A percentile compares a stretch with the other conserved stretches of the same genome.
Evolutionary conservation across 805 yeast genomes (phyloP).

Genomic region (Monosporozyma siamensis): DNA sequence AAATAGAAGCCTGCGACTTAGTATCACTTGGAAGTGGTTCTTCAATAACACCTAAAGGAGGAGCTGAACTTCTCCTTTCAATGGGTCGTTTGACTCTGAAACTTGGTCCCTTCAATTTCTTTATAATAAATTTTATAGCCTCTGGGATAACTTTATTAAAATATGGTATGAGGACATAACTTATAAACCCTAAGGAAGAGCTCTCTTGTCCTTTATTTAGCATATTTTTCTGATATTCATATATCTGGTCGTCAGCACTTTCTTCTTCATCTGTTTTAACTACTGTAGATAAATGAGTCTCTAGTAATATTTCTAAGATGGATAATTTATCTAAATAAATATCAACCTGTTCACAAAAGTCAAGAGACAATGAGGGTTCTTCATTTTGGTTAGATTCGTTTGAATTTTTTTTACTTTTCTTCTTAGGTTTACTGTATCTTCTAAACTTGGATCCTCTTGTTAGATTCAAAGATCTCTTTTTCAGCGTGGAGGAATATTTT

Average conservation of each 20-base stretch:
- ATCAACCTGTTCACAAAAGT: conserved; percentile 32
- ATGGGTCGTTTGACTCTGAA: conserved; percentile 20
- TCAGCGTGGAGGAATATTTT: conserved; percentile 16
- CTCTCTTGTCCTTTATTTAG: conserved; percentile 29
- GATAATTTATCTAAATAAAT: conserved; percentile 43
- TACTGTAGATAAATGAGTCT: conserved; percentile 19
- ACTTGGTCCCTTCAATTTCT: conserved; percentile 41
- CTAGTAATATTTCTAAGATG: conserved; percentile 42
- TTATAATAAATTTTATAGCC: conserved; percentile 37
- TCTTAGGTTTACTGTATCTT: conserved; percentile 20
- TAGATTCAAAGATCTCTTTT: conserved; percentile 27
- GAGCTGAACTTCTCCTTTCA: background rate
- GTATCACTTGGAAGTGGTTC: background rate
- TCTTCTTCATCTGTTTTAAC: conserved; percentile 1
- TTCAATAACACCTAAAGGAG: background rate
- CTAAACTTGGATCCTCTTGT: conserved; percentile 11
- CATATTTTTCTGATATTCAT: conserved; percentile 20
- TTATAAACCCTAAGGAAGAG: conserved; percentile 39
- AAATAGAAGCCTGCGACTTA: background rate
- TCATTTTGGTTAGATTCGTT: background rate
- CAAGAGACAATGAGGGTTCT: conserved; percentile 4
- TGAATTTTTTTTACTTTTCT: conserved; percentile 4
- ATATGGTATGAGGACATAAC: conserved; percentile 45
- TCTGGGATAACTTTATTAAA: conserved; percentile 41
- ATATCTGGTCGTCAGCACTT: conserved; percentile 6